phyloP scores from a whole-genome alignment of 768 basidiomycete species.

The Boletellus ananas region DNA sequence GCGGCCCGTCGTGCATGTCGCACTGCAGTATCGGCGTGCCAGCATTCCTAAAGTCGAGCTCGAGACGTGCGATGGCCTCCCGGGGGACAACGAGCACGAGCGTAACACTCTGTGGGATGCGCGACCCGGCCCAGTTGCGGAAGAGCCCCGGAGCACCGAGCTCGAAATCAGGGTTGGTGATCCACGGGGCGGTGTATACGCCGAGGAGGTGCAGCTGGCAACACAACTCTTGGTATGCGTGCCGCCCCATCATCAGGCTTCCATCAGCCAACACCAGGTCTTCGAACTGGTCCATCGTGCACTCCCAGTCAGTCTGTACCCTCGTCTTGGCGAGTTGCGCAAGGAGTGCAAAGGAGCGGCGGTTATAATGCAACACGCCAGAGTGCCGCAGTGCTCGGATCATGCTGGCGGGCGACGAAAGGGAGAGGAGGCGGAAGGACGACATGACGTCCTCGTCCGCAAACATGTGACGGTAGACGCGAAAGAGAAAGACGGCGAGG shows the following conservation, averaged over 20 bases:
- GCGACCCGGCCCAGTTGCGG: constrained; percentile 17
- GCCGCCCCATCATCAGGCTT: constrained; percentile 17
- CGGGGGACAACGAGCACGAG: constrained; percentile 34
- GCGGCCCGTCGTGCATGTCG: constrained; percentile 9
- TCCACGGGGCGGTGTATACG: constrained; percentile 29
- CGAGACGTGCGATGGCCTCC: constrained; percentile 12
- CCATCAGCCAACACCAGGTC: constrained; percentile 5
- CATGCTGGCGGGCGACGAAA: background rate
- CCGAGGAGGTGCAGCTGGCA: constrained; percentile 40
- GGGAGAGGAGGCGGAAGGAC: background rate
- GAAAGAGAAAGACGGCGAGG: constrained; percentile 22
- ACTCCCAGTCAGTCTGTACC: constrained; percentile 39
- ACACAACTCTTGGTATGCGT: constrained; percentile 44
- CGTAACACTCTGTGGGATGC: constrained; percentile 30
- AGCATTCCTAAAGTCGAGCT: background rate
- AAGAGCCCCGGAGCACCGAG: constrained; percentile 17
- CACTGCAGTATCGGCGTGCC: constrained; percentile 20
- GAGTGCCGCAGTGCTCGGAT: background rate
- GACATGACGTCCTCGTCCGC: constrained; percentile 17
- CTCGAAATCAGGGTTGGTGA: background rate
- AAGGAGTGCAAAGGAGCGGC: constrained; percentile 45
- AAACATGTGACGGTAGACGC: constrained; percentile 27
- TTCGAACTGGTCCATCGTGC: constrained; percentile 36
- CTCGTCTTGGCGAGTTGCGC: constrained; percentile 39
- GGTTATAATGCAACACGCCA: constrained; percentile 40